Evolutionary conservation across 2,329 filamentous ascomycete species (phyloP).

Genomic region (Penicillium expansum): DNA sequence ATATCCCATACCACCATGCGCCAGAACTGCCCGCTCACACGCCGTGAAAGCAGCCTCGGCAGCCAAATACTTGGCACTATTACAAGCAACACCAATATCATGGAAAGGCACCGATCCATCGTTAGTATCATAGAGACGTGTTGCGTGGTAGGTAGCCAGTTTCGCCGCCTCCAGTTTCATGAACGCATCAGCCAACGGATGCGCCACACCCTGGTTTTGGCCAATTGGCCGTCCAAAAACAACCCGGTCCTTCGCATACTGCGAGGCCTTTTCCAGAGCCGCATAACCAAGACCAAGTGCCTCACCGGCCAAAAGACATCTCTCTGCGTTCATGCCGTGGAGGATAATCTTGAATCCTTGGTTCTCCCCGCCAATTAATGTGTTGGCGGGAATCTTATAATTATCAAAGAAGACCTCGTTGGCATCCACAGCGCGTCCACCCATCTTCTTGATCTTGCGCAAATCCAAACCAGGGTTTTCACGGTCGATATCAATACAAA

Average conservation of each 20-base stretch:
- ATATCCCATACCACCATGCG: conserved; percentile 63
- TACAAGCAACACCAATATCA: conserved; percentile 62
- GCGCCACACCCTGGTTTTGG: conserved; percentile 59
- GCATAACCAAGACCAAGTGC: conserved; percentile 77
- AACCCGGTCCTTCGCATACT: conserved; percentile 63
- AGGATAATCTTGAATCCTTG: conserved; percentile 77
- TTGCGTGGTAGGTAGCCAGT: conserved; percentile 60
- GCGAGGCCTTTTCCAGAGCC: conserved; percentile 59
- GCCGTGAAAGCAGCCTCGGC: conserved; percentile 61
- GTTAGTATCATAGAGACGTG: conserved; percentile 55
- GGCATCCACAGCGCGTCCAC: conserved; percentile 74
- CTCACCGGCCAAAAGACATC: conserved; percentile 73
- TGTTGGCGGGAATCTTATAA: conserved; percentile 63
- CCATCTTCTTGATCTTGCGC: conserved; percentile 79
- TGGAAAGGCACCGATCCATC: conserved; percentile 54
- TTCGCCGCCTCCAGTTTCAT: conserved; percentile 63
- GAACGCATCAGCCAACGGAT: conserved; percentile 58
- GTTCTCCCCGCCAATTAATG: conserved; percentile 68
- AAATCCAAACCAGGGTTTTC: conserved; percentile 61
- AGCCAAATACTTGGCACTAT: conserved; percentile 67
- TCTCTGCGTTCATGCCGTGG: conserved; percentile 76
- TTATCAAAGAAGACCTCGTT: conserved; percentile 88
- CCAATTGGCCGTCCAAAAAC: conserved; percentile 60
- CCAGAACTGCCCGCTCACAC: conserved; percentile 57
- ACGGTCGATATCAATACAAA: conserved; percentile 74